Conservation (phyloP, 192 early-diverging fungal genomes). For the Lunasporangiospora selenospora region DNA sequence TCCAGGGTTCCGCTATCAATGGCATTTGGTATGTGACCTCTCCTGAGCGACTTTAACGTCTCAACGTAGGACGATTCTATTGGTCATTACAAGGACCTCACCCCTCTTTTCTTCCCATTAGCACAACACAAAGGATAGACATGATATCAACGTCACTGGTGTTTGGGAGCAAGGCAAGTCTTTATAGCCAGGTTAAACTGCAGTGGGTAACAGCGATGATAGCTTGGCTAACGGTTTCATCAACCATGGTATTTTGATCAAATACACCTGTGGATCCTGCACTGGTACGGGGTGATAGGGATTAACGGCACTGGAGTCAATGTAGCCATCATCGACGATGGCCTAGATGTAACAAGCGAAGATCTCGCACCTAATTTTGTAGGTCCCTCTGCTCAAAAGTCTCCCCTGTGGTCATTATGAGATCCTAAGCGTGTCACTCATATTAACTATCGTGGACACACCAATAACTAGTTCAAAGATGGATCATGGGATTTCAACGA, state of each 20-base stretch:
- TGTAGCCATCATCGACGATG: conserved; percentile 96
- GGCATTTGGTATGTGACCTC: conserved; percentile 73
- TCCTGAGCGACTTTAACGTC: neutral
- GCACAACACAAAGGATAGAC: conserved; percentile 53
- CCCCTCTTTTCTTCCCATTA: conserved; percentile 24
- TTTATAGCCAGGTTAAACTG: too few relatives aligned
- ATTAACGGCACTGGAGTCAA: conserved; percentile 87
- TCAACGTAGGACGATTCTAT: neutral
- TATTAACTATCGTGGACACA: neutral
- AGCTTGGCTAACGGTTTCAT: too few relatives aligned
- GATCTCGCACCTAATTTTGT: conserved; percentile 93
- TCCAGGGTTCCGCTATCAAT: conserved; percentile 79
- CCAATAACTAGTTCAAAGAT: conserved; percentile 63
- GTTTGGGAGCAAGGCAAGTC: conserved; percentile 78
- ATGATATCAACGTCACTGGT: conserved; percentile 93
- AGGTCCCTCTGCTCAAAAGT: conserved; percentile 33
- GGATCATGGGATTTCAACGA: conserved; percentile 98
- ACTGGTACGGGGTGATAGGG: too few relatives aligned
- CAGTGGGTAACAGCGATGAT: too few relatives aligned
- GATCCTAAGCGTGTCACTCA: neutral
- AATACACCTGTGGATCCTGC: too few relatives aligned
- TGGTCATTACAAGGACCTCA: conserved; percentile 29
- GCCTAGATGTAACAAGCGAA: conserved; percentile 83
- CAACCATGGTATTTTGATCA: too few relatives aligned
- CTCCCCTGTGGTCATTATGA: neutral